Conservation (phyloP, 306 rosid species). For the Quercus wislizeni region DNA sequence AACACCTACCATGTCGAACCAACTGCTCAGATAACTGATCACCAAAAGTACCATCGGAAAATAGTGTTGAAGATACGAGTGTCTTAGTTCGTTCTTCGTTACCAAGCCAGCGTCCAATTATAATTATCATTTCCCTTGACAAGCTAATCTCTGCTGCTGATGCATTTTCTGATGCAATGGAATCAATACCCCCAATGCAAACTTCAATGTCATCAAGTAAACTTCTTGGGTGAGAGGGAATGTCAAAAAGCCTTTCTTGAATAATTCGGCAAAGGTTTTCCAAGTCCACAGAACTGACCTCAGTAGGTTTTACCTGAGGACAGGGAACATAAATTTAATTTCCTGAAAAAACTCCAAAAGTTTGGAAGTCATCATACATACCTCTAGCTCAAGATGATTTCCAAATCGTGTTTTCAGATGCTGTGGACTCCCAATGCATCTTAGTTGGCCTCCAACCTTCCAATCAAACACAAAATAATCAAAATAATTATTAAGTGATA, state of each 20-base stretch:
- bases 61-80: slow-evolving; percentile 44
- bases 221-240: slow-evolving; percentile 78
- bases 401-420: slow-evolving; percentile 91
- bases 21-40: slow-evolving; percentile 84
- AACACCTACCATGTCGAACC: slow-evolving; percentile 77
- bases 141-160: slow-evolving; percentile 75
- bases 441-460: slow-evolving; percentile 86
- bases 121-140: slow-evolving; percentile 66
- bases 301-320: slow-evolving; percentile 77
- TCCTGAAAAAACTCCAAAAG: slow-evolving; percentile 15
- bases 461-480: slow-evolving; percentile 24
- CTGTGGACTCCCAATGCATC: slow-evolving; percentile 95
- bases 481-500: slow-evolving; percentile 5
- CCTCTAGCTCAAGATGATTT: slow-evolving; percentile 94
- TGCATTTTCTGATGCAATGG: slow-evolving; percentile 55
- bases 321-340: slow-evolving; percentile 22
- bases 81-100: slow-evolving; percentile 75
- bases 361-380: slow-evolving; percentile 21
- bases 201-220: slow-evolving; percentile 80
- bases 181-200: slow-evolving; percentile 72
- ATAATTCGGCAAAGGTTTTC: slow-evolving; percentile 65
- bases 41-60: slow-evolving; percentile 53
- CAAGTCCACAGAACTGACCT: slow-evolving; percentile 72
- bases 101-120: slow-evolving; percentile 82
- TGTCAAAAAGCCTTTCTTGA: slow-evolving; percentile 51